Evolutionary conservation across 176 grass and related monocot genomes (phyloP).

Genomic region (Carex myosuroides): DNA sequence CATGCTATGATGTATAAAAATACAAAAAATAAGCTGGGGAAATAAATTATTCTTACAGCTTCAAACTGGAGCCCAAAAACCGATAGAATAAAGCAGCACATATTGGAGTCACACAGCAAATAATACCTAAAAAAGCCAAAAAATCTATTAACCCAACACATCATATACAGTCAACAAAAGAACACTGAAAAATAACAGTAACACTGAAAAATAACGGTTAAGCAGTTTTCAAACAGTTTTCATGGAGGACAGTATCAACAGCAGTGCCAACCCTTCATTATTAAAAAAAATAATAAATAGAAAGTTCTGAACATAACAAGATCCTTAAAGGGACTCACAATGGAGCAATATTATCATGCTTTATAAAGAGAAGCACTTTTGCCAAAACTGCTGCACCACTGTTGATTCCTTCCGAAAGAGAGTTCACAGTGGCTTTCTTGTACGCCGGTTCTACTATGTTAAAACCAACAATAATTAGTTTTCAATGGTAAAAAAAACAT

Average conservation of each 20-base stretch:
- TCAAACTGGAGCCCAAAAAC: constrained; percentile 19
- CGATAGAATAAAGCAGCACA: constrained; percentile 20
- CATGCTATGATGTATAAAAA: neutral
- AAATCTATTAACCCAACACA: neutral
- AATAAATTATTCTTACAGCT: constrained; percentile 14
- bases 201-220: neutral
- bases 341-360: constrained; percentile 65
- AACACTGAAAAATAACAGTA: neutral
- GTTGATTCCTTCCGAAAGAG: constrained; percentile 69
- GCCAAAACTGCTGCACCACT: constrained; percentile 45
- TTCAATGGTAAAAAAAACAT: constrained; percentile 3
- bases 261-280: neutral
- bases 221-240: neutral
- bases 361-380: constrained; percentile 72
- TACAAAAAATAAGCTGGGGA: neutral
- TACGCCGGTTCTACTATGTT: constrained; percentile 52
- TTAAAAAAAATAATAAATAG: neutral
- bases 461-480: constrained; percentile 27
- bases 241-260: neutral
- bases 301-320: neutral
- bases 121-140: constrained; percentile 19
- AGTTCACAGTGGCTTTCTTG: constrained; percentile 50
- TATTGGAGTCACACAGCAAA: constrained; percentile 16
- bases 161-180: neutral
- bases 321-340: constrained; percentile 45